Evolutionary conservation across 2,329 filamentous ascomycete species (phyloP), one percentile per base, ranked within the genome.

Genomic region (Sclerotinia sclerotiorum): DNA sequence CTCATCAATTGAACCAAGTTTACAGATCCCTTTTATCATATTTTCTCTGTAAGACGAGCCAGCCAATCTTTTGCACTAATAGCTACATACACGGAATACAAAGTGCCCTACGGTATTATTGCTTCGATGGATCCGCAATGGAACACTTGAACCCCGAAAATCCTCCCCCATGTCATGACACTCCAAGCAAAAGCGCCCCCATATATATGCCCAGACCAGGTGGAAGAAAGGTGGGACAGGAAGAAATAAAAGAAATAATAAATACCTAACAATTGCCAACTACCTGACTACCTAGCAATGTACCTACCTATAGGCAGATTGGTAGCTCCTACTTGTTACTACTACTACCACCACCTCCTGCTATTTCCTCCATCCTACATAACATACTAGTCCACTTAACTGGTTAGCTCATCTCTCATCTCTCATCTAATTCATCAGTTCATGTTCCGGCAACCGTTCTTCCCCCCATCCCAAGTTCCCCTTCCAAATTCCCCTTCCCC

Each of bases 361-460:
- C 32, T 32, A 32, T 5, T 3, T 32, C 32, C 3, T 32, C 32
- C 32, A 32, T 32, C 32, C 32, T 35, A 35, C 35, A 35, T 35
- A 7, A 35, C 32, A 35, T 35, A 10, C 35, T 35, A 42, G 10
- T 8, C 19, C 17, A 48, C 44, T 48, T 6, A 21, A 48, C 44
- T 48, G 19, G 44, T 21, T 48, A 48, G 46, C 21, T 48, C 39
- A 39, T 42, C 35, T 35, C 35, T 35, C 46, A 48, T 15, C 46
- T 42, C 39, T 15, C 13, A 42, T 42, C 21, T 29, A 21, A 4
- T 56, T 29, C 7, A 54, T 32, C 32, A 17, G 32, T 57, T n/a
- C 21, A 57, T 57, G 35, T 58, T 58, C 55, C 55, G 55, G 55
- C 55, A 58, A 58, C 69, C 67, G 69, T 65, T 51, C 58, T 39